Evolutionary conservation across 2,329 filamentous ascomycete genomes (phyloP), one percentile per base, ranked within the genome.

Genomic region (Colletotrichum spaethianum): DNA sequence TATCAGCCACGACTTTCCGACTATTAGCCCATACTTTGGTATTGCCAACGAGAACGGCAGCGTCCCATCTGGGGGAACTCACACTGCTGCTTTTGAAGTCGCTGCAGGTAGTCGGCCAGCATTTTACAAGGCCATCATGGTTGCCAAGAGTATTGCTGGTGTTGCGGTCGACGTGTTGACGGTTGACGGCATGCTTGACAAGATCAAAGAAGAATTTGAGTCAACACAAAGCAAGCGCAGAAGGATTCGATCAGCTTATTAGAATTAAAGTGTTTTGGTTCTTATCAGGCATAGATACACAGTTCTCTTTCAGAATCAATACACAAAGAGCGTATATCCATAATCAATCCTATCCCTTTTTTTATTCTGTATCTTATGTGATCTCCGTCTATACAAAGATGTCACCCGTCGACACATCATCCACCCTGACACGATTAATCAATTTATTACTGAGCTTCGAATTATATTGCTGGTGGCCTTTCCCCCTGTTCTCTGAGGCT

Each of bases 1-100:
- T 33, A 72, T 80, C 40, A 79, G 77, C 56, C 75, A 79, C 5
- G 78, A 76, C 6, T 78, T 79, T 52, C 79, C 78, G 0, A 67
- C 74, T 16, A 79, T 80, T 9, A 76, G 74, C 2, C 75, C 77
- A 1, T 61, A 64, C 44, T 80, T 80, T 38, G 73, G 72, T n/a
- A 80, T 80, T 48, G 73, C 69, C 0, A 76, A 61, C 46, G 76
- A 74, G 20, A 76, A 79, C 31, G 77, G 77, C 28, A 74, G 59
- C n/a, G 50, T 48, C 4, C 67, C 71, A 8, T 18, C 63, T 4
- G 68, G 67, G 6, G 85, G 86, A 0, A 88, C 88, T 23, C 89
- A 89, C 71, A 91, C 84, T 9, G 84, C 85, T 0, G 83, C 85
- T 0, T 91, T 89, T 74, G 85, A 87, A 11, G 78, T 80, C 3